These are phyloP conservation scores for Passiflora organensis DNA, from an alignment of 345 rosid species.

Conservation along the genomic window DNA sequence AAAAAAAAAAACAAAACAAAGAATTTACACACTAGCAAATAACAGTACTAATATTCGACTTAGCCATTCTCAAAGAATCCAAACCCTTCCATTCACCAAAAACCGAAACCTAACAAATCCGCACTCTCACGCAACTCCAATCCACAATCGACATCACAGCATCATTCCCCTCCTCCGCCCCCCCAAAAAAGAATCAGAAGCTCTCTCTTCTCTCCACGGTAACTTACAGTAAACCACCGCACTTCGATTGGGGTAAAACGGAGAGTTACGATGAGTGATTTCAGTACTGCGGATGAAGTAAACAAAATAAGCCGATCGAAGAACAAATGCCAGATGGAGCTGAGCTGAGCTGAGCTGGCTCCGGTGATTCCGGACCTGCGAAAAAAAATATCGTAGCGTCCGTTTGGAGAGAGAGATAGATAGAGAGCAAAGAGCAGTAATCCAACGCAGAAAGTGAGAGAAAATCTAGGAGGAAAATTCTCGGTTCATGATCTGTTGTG, in stretches of 20 bases:
- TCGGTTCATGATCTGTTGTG: neutral
- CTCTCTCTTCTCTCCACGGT: slow-evolving; percentile 6
- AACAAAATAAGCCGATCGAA: neutral
- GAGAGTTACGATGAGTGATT: neutral
- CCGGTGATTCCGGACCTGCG: slow-evolving; percentile 7
- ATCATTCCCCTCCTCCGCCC: neutral
- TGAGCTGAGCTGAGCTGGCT: neutral
- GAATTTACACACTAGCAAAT: too few relatives aligned
- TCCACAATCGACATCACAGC: slow-evolving; percentile 24
- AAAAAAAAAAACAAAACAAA: neutral
- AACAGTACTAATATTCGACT: slow-evolving; percentile 5
- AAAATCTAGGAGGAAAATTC: neutral
- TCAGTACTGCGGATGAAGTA: neutral
- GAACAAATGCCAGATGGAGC: neutral
- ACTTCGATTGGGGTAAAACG: slow-evolving; percentile 12
- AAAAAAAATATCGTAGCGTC: neutral
- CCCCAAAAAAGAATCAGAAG: too few relatives aligned
- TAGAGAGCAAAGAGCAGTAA: neutral
- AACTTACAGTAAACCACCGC: neutral
- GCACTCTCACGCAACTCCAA: slow-evolving; percentile 9
- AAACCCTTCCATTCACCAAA: slow-evolving; percentile 33
- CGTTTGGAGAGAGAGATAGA: neutral
- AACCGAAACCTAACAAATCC: slow-evolving; percentile 26
- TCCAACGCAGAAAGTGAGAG: neutral
- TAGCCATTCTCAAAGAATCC: slow-evolving; percentile 33